These are phyloP conservation scores for Dalbergia oliveri DNA, from an alignment of 306 rosid species.

Conservation along the genomic window DNA sequence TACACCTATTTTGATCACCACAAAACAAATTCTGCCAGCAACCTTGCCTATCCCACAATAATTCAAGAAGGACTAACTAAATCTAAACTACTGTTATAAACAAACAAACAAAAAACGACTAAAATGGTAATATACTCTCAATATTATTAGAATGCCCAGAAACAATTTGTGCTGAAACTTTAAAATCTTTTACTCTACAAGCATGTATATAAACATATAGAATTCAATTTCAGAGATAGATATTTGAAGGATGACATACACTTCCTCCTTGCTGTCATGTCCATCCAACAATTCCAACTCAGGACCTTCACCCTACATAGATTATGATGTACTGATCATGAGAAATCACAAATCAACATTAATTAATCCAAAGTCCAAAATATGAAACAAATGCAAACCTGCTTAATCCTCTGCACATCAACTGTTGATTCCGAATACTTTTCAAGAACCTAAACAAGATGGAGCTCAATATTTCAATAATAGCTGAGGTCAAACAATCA, in stretches of 20 bases:
- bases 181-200: conserved; percentile 17
- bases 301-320: conserved; percentile 51
- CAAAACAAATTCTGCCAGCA: not conserved
- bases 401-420: conserved; percentile 59
- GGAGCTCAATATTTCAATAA: conserved; percentile 46
- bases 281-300: conserved; percentile 47
- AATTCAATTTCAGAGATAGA: conserved; percentile 26
- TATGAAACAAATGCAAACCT: conserved; percentile 52
- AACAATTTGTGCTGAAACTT: not conserved
- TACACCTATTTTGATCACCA: conserved; percentile 7
- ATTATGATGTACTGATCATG: conserved; percentile 7
- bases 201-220: conserved; percentile 28
- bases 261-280: conserved; percentile 47
- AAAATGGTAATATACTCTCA: not conserved
- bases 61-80: not conserved
- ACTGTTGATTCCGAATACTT: conserved; percentile 57
- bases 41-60: conserved; percentile 12
- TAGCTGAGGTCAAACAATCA: conserved; percentile 25
- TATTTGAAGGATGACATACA: conserved; percentile 57
- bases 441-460: conserved; percentile 57
- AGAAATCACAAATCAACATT: conserved; percentile 42
- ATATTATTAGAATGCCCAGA: not conserved
- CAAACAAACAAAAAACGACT: conserved; percentile 5
- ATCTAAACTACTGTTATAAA: conserved; percentile 26
- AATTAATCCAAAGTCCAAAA: conserved; percentile 28